Evolutionary conservation across 2,329 filamentous ascomycete genomes (phyloP).

Genomic region (Cercospora berteroae): DNA sequence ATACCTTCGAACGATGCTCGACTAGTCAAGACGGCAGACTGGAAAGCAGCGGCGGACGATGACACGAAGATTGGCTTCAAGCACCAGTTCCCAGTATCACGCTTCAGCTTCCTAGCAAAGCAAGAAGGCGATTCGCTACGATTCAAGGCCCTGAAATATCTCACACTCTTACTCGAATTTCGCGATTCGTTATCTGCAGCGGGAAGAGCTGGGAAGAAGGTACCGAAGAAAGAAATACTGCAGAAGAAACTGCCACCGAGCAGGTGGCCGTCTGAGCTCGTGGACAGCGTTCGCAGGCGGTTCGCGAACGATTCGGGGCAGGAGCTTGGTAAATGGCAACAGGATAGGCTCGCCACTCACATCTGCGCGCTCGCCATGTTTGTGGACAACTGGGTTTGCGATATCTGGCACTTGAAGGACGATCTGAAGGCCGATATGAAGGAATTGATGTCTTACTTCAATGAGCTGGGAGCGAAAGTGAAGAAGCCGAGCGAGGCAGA

Average conservation of each 20-base stretch:
- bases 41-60: constrained; percentile 64
- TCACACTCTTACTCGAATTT: constrained; percentile 51
- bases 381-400: constrained; percentile 70
- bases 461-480: constrained; percentile 71
- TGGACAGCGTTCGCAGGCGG: constrained; percentile 66
- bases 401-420: constrained; percentile 66
- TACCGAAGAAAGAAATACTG: constrained; percentile 64
- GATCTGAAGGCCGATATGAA: constrained; percentile 71
- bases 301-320: constrained; percentile 60
- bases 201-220: constrained; percentile 41
- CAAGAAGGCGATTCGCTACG: constrained; percentile 48
- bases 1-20: constrained; percentile 68
- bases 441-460: constrained; percentile 67
- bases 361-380: constrained; percentile 69
- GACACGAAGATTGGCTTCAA: constrained; percentile 48
- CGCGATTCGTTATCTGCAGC: constrained; percentile 40
- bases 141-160: constrained; percentile 51
- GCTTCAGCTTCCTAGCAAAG: constrained; percentile 59
- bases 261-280: constrained; percentile 57
- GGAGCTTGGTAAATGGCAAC: constrained; percentile 68
- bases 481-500: constrained; percentile 48
- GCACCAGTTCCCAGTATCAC: constrained; percentile 64
- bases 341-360: constrained; percentile 70
- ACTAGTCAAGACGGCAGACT: constrained; percentile 68
- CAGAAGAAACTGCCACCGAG: constrained; percentile 50